Evolutionary conservation across 2,329 filamentous ascomycete genomes (phyloP), one percentile per base, ranked within the genome.

Genomic region (Ceratocystis cubensis): DNA sequence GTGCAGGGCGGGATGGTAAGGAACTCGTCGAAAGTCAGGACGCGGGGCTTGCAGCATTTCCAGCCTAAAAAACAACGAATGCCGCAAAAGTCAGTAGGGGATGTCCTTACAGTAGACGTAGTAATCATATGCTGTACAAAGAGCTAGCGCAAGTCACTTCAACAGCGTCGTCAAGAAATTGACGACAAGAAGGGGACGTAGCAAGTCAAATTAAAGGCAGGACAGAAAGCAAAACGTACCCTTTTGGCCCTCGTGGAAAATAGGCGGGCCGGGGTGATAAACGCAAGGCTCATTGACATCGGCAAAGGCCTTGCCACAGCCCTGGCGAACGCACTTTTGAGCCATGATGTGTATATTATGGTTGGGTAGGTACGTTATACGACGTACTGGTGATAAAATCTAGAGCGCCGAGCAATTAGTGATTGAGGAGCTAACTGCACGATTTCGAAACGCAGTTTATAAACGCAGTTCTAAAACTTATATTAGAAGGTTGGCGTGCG

Each of bases 201-300:
- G 56, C 30, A 2, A 56, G 28, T 15, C 7, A 28, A 22, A 45
- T 22, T 13, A 10, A 30, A 22, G n/a, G 17, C 25, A 45, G 30
- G 50, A 50, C n/a, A 37, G 44, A 33, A 37, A 50, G 5, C 22
- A 33, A n/a, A 71, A 74, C 78, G 74, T 80, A 96, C 93, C 94
- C 86, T 99, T 97, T 78, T 96, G 93, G 69, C 94, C 94, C 79
- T 99, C 94, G 75, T 97, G 94, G 76, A 99, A 99, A 75, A 94
- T 82, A 59, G 94, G 94, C 70, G 92, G 90, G 66, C 92, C 92
- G 56, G 93, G 91, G 78, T 99, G 94, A 79, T 96, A 97, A 71
- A 84, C 79, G 78, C 94, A 99, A 71, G 86, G 82, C 76, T 96
- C 93, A 3, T 65, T 56, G 8, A 86, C 78, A 75, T 96, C 88